These are phyloP conservation scores for Hansenula lynferdii DNA, from an alignment of 1,139 yeast genomes.

Conservation along the genomic window DNA sequence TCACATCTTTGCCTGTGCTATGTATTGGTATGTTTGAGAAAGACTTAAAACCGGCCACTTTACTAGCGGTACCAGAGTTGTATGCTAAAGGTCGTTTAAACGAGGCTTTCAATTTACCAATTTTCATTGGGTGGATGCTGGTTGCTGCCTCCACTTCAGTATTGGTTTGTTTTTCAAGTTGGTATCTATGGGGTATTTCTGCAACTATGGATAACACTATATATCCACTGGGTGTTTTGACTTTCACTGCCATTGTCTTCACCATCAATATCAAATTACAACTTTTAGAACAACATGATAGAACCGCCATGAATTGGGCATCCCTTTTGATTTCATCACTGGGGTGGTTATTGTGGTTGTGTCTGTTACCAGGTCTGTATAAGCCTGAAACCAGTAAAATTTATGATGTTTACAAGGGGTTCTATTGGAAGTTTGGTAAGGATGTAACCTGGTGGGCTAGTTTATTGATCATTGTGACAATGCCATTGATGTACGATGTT, in stretches of 20 bases:
- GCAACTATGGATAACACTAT: slow-evolving; percentile 69
- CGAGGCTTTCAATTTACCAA: slow-evolving; percentile 64
- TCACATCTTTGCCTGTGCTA: slow-evolving; percentile 87
- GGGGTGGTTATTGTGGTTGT: slow-evolving; percentile 89
- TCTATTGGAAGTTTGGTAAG: slow-evolving; percentile 65
- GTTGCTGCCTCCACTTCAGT: slow-evolving; percentile 74
- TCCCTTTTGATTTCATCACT: slow-evolving; percentile 71
- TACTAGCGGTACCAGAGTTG: slow-evolving; percentile 87
- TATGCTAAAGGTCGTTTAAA: slow-evolving; percentile 75
- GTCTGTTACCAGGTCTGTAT: slow-evolving; percentile 67
- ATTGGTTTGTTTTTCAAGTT: slow-evolving; percentile 61
- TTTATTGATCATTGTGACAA: slow-evolving; percentile 46
- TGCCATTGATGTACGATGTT: slow-evolving; percentile 66
- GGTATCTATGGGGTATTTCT: slow-evolving; percentile 63
- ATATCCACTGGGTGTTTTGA: slow-evolving; percentile 74
- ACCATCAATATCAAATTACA: slow-evolving; percentile 80
- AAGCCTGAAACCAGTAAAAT: slow-evolving; percentile 53
- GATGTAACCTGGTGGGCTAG: slow-evolving; percentile 88
- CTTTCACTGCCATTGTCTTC: slow-evolving; percentile 67
- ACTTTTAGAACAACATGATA: slow-evolving; percentile 77
- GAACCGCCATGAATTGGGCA: slow-evolving; percentile 58
- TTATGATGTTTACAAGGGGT: slow-evolving; percentile 68
- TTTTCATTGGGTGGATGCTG: slow-evolving; percentile 76
- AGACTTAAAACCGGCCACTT: slow-evolving; percentile 83
- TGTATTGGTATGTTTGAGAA: slow-evolving; percentile 95